A percentile compares a stretch with the other conserved stretches of the same genome.
Evolutionary conservation across 352 stramenopile genomes (phyloP).

Genomic region (Globisporangium camurandrum): DNA sequence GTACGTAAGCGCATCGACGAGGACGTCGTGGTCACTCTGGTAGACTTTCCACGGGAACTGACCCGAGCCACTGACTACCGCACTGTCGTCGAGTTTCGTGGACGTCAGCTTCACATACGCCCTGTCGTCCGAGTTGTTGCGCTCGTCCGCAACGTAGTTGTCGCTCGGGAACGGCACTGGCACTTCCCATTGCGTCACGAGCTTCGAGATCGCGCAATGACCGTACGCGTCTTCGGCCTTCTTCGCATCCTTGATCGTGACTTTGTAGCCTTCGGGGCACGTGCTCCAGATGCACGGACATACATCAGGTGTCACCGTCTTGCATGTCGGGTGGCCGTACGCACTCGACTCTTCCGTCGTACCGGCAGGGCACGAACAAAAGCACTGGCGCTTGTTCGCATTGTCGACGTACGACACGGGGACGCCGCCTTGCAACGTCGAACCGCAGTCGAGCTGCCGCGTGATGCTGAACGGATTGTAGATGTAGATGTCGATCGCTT

Average conservation of each 20-base stretch:
- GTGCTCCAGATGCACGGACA: conserved; percentile 46
- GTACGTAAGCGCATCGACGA: conserved; percentile 39
- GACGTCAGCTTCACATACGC: conserved; percentile 10
- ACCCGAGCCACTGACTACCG: conserved; percentile 3
- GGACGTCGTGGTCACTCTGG: conserved; percentile 22
- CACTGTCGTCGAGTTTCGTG: conserved; percentile 5
- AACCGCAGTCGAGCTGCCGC: conserved; percentile 25
- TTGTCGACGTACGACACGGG: conserved; percentile 38
- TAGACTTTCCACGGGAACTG: conserved; percentile 48
- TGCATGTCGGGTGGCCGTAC: conserved; percentile 17
- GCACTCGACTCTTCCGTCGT: conserved; percentile 15
- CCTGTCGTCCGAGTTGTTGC: conserved; percentile 14
- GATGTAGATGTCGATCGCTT: conserved; percentile 42
- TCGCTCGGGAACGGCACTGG: conserved; percentile 41
- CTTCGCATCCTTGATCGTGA: neutral
- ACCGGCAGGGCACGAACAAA: conserved; percentile 41
- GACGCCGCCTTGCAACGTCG: conserved; percentile 24
- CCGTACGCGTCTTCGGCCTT: conserved; percentile 18
- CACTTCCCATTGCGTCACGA: conserved; percentile 23
- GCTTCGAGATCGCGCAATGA: conserved; percentile 20
- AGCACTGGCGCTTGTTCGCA: conserved; percentile 34
- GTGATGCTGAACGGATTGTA: conserved; percentile 54
- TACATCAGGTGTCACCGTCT: conserved; percentile 15
- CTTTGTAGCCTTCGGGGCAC: conserved; percentile 12
- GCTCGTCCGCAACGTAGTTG: conserved; percentile 43